A percentile compares a stretch with the other conserved stretches of the same genome.
phyloP scores from a whole-genome alignment of 345 rosid genomes.

The Eucalyptus curtisii region DNA sequence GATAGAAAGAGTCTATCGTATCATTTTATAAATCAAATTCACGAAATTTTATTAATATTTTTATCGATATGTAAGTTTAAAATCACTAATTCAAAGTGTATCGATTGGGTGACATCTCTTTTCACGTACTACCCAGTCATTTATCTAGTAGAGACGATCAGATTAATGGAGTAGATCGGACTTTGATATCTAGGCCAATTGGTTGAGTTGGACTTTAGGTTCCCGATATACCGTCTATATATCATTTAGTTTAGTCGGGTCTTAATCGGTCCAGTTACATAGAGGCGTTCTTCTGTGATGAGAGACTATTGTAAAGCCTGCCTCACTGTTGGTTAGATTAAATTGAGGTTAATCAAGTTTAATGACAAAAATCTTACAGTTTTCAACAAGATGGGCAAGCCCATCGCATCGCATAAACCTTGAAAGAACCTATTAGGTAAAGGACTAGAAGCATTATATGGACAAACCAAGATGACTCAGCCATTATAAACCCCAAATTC shows the following conservation, averaged over 20 bases:
- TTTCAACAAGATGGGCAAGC: not conserved
- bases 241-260: not conserved
- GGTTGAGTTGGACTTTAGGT: not conserved
- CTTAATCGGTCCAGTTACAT: rapidly evolving
- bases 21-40: not conserved
- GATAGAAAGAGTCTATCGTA: not conserved
- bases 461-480: not conserved
- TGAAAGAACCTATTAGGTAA: not conserved
- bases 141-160: not conserved
- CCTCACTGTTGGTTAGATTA: not conserved
- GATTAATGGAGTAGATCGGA: rapidly evolving
- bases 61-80: not conserved
- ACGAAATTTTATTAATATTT: not conserved
- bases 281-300: not conserved
- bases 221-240: not conserved
- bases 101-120: not conserved
- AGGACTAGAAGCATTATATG: not conserved
- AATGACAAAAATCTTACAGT: not conserved
- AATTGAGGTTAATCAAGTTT: not conserved
- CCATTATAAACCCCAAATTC: not conserved
- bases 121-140: rapidly evolving
- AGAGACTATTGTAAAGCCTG: not conserved
- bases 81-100: not conserved
- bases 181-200: not conserved
- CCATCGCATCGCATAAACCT: not conserved